Conservation (phyloP, 805 yeast species). For the Metschnikowia lachancei region DNA sequence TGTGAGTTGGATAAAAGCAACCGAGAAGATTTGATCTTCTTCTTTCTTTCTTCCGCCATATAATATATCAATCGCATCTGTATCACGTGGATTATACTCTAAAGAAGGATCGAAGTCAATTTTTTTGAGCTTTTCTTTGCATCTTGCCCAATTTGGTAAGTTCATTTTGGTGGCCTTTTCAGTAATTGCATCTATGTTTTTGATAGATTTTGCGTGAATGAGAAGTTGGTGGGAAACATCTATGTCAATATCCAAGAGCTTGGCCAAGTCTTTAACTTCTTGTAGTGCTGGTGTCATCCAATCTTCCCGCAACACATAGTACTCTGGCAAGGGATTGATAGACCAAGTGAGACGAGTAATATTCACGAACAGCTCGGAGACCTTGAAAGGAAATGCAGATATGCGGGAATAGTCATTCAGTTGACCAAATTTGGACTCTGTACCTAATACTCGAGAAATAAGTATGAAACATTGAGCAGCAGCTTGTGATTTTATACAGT, state of each 20-base stretch:
- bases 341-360: slow-evolving; percentile 13
- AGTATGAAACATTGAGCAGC: slow-evolving; percentile 7
- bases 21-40: slow-evolving; percentile 5
- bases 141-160: slow-evolving; percentile 8
- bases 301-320: slow-evolving; percentile 12
- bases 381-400: slow-evolving; percentile 8
- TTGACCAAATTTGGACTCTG: slow-evolving; percentile 8
- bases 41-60: slow-evolving; percentile 1
- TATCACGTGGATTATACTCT: slow-evolving; percentile 9
- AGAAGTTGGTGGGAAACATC: slow-evolving; percentile 7
- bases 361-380: slow-evolving; percentile 8
- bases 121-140: slow-evolving; percentile 1
- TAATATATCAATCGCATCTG: background rate
- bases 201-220: slow-evolving; percentile 2
- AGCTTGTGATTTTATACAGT: slow-evolving; percentile 10
- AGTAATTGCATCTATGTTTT: background rate
- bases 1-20: slow-evolving; percentile 21
- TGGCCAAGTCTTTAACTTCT: slow-evolving; percentile 11
- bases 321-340: slow-evolving; percentile 6
- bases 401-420: slow-evolving; percentile 11
- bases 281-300: slow-evolving; percentile 13
- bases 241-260: background rate
- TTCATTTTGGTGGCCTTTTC: slow-evolving; percentile 4
- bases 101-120: slow-evolving; percentile 8
- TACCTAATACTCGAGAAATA: slow-evolving; percentile 10